Base-by-base conservation (phyloP, 768 basidiomycete species). In the Lactifluus echinatus region DNA sequence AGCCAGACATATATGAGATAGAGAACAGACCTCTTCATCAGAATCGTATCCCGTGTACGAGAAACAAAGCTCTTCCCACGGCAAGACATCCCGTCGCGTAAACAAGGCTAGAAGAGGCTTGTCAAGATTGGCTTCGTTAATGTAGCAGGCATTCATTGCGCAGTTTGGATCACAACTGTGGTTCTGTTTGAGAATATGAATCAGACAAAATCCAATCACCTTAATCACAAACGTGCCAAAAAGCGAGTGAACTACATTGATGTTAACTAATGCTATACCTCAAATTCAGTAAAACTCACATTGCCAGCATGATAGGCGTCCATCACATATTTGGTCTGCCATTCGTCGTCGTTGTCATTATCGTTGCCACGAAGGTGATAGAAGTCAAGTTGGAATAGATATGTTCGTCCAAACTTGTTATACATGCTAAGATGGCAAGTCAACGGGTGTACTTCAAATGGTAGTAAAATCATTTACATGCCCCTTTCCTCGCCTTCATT, bases 111-210 rank as follows among this genome's bases (percentile, higher is more conserved):
- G 66, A 12, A 85, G 67, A 0, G 89, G 88, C 65, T 87, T 89
- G 11, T 81, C 73, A 15, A 85, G 64, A 62, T 89, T 80, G 12
- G 79, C 77, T 50, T 92, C 90, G 63, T 91, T 85, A 69, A 89
- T 83, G 63, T 93, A 89, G 44, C 80, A 84, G 0, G 88, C 75
- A n/a, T 77, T 76, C 21, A 93, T 77, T 5, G 67, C 67, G 61
- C 85, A 84, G 66, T 95, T 96, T 0, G 93, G 93, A 55, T 91
- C 85, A 64, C 93, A 95, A 17, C 87, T 91, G 63, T 96, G 92
- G 62, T 95, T 96, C 91, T 93, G 57, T 2, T 28, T 24, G 26
- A 54, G 39, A 33, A 31, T 11, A 50, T 10, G 53, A 49, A 36
- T 19, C 5, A 50, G 26, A 48, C 31, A 14, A 50, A 2, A 31